phyloP scores from a whole-genome alignment of 2,329 filamentous ascomycete genomes.

The Paraphoma chrysanthemicola region DNA sequence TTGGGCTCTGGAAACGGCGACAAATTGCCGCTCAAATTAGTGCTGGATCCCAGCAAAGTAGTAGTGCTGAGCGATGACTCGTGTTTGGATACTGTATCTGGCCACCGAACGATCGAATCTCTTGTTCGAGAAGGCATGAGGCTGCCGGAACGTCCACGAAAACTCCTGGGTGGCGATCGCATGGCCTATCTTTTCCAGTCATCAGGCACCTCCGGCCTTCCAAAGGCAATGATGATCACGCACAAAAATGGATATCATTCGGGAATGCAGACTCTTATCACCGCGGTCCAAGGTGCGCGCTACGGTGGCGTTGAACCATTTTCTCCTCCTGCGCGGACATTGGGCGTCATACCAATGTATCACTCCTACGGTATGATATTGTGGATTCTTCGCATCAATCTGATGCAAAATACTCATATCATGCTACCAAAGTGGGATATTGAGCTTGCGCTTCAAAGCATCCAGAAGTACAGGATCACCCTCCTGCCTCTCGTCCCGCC shows the following conservation, averaged over 20 bases:
- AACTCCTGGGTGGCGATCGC: slow-evolving; percentile 29
- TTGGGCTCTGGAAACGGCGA: slow-evolving; percentile 33
- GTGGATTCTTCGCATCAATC: slow-evolving; percentile 37
- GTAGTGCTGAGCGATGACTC: slow-evolving; percentile 35
- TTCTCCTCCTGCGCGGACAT: slow-evolving; percentile 10
- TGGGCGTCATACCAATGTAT: slow-evolving; percentile 40
- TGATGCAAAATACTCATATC: slow-evolving; percentile 28
- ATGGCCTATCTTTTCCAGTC: slow-evolving; percentile 41
- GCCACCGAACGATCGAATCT: slow-evolving; percentile 32
- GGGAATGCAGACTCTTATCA: slow-evolving; percentile 34
- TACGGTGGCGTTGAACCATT: slow-evolving; percentile 31
- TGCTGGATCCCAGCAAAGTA: slow-evolving; percentile 30
- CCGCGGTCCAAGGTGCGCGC: slow-evolving; percentile 25
- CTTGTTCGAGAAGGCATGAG: slow-evolving; percentile 27
- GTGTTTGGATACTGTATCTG: slow-evolving; percentile 20
- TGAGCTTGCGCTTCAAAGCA: slow-evolving; percentile 31
- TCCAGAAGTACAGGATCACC: slow-evolving; percentile 36
- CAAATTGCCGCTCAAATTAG: slow-evolving; percentile 23
- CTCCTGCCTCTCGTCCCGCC: slow-evolving; percentile 36
- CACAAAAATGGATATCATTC: slow-evolving; percentile 36
- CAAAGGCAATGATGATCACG: slow-evolving; percentile 45
- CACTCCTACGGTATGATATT: slow-evolving; percentile 43
- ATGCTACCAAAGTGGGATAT: slow-evolving; percentile 38
- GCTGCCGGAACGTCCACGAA: slow-evolving; percentile 24
- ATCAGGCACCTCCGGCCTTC: slow-evolving; percentile 38